Evolutionary conservation across 1,284 basidiomycete species (phyloP), one percentile per base, ranked within the genome.

Genomic region (Puccinia horiana): DNA sequence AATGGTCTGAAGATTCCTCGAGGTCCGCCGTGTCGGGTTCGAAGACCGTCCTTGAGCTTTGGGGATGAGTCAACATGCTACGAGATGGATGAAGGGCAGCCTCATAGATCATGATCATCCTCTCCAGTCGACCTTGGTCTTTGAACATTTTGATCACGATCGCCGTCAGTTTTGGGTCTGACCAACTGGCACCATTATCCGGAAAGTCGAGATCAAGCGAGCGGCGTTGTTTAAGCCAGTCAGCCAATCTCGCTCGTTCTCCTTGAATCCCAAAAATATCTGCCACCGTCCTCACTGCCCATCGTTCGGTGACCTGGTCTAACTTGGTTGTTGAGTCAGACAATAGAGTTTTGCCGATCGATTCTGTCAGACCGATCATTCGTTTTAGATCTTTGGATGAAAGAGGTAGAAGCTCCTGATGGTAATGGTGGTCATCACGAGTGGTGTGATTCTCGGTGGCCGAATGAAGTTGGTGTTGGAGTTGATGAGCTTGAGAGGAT

Each of bases 131-230:
- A 18, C 52, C 52, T 70, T 76, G 58, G 16, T 75, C 72, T 37
- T 69, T 82, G 54, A 63, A 82, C 61, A 76, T 76, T 20, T 52
- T 29, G 29, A 82, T 54, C 1, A 82, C 65, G 58, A 65, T 63
- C 49, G 70, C 72, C 29, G 81, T 82, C 26, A 82, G 47, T n/a
- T 56, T 76, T 16, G 72, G 61, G 54, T 82, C 81, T 14, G 42
- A n/a, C 81, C 81, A 82, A 69, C n/a, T 37, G 18, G 81, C 72
- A n/a, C 81, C 81, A 14, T 49, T 47, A 67, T 82, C 81, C 4
- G 81, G 81, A 42, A 67, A 76, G 29, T 76, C 44, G 26, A 82
- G 42, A 35, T 82, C 40, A 4, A 82, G 61, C 2, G 61, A 56
- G n/a, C 52, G 47, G 14, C 47, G 73, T 52, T 54, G n/a, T 18